Percentiles rank a stretch among this genome's conserved stretches.
These are phyloP conservation scores for Asterionellopsis glacialis DNA, from an alignment of 108 stramenopile species.

Conservation along the genomic window DNA sequence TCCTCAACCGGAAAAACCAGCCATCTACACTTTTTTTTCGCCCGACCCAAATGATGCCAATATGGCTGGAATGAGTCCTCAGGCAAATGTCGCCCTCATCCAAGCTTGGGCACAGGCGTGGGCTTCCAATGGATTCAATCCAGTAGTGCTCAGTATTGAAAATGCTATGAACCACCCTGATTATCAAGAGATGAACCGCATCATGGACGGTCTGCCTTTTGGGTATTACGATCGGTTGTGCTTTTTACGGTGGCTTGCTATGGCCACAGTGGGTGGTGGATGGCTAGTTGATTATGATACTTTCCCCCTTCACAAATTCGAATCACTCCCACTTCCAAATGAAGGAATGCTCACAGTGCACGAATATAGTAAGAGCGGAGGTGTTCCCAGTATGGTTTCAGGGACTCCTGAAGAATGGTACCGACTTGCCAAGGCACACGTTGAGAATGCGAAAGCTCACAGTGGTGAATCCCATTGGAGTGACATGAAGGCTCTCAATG, in stretches of 20 bases:
- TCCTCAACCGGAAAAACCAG: not conserved
- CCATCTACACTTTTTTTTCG: not conserved
- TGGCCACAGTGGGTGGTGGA: constrained; percentile 22
- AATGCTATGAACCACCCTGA: constrained; percentile 3
- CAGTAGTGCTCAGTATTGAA: not conserved
- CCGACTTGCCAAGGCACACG: not conserved
- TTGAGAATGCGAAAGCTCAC: constrained; percentile 5
- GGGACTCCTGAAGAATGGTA: constrained; percentile 5
- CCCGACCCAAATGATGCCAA: not conserved
- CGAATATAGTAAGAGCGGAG: not conserved
- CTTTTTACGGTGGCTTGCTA: constrained; percentile 16
- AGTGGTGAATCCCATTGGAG: constrained; percentile 6
- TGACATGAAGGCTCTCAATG: constrained; percentile 2
- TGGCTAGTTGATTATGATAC: constrained; percentile 21
- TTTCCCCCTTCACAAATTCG: constrained; percentile 8
- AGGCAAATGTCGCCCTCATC: not conserved
- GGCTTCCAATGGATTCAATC: not conserved
- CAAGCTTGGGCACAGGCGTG: constrained; percentile 4
- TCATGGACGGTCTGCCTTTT: constrained; percentile 8
- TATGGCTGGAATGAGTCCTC: not conserved
- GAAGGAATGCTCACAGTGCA: not conserved
- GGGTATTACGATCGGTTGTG: constrained; percentile 6
- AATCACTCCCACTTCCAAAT: not conserved
- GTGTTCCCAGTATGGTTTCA: not conserved
- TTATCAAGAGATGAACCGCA: not conserved